Base-by-base conservation (phyloP, 345 rosid genomes). In the Populus ilicifolia region DNA sequence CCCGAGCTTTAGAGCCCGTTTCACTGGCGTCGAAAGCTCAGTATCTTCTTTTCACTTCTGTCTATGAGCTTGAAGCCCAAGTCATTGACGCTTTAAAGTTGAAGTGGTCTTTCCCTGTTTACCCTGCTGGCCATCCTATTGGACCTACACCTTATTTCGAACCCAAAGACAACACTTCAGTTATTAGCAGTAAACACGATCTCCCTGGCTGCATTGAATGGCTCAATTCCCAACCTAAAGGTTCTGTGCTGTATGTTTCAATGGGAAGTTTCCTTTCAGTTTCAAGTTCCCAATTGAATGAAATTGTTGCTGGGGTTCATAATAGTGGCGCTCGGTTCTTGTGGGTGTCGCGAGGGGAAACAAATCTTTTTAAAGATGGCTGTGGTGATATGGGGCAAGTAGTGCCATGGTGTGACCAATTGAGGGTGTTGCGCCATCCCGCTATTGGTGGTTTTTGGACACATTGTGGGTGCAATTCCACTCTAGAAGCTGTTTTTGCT, bases 401-500 rank as follows among this genome's bases (percentile, higher is more conserved):
- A 10, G 84, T 81, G 48, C 72, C 80, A 33, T 81, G 78, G 84
- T 81, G 84, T 62, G 75, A 81, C 36, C 84, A 81, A 62, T n/a
- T 81, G 70, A 77, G 78, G 74, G 78, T 70, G 23, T 6, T 81
- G 38, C 38, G 54, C 33, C 84, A 81, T 77, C 72, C 84, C 52
- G 59, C 84, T 8, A 27, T 77, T n/a, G 84, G 84, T 0, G 84
- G 78, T 9, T 81, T 81, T 69, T 77, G 78, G 84, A 62, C 84
- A 5, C 84, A 81, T 63, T 81, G 84, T 25, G 84, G 84, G 18
- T 81, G 78, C 78, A 81, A 81, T 70, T 81, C 84, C 8, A 69
- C 81, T 39, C 50, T 77, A 27, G 81, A 81, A 74, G 84, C 67
- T 61, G 75, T 63, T 25, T 81, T 68, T 69, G 52, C 81, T 33